phyloP scores from a whole-genome alignment of 2,329 filamentous ascomycete species.

The Xylariaceae sp. region DNA sequence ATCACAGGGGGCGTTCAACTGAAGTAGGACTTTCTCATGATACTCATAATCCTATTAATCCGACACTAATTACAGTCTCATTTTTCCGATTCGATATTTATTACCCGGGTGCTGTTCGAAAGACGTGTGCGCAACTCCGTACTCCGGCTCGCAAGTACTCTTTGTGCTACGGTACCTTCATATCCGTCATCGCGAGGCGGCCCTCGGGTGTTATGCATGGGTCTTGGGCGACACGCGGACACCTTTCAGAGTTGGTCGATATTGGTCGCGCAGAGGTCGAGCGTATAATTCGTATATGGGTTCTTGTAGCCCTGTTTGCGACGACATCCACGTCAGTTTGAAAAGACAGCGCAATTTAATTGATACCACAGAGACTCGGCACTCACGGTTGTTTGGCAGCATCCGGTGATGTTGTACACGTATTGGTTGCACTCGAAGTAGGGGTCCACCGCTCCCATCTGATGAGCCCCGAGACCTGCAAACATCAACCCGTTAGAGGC shows the following conservation, averaged over 20 bases:
- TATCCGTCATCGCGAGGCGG: background rate
- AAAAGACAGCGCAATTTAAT: background rate
- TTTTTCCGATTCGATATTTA: too few relatives aligned
- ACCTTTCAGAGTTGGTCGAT: constrained; percentile 10
- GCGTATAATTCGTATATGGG: constrained; percentile 21
- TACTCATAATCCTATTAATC: too few relatives aligned
- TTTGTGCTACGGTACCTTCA: background rate
- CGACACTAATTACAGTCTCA: too few relatives aligned
- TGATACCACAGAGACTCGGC: background rate
- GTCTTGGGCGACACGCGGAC: constrained; percentile 16
- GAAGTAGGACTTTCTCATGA: too few relatives aligned
- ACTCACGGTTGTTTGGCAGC: constrained; percentile 25
- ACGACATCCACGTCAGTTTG: background rate
- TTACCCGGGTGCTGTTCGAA: too few relatives aligned
- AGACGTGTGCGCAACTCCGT: too few relatives aligned
- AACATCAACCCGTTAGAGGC: background rate
- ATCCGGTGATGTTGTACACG: constrained; percentile 27
- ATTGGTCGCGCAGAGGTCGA: constrained; percentile 22
- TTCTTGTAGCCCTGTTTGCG: constrained; percentile 23
- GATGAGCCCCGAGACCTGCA: constrained; percentile 22
- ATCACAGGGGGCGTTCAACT: too few relatives aligned
- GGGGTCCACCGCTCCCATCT: constrained; percentile 20
- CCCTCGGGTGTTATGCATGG: constrained; percentile 19
- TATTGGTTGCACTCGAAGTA: constrained; percentile 24
- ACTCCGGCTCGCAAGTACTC: too few relatives aligned